A percentile compares a stretch with the other conserved stretches of the same genome.
Conservation (phyloP, 768 basidiomycete genomes). For the Tubosaeta brunneosetosa region DNA sequence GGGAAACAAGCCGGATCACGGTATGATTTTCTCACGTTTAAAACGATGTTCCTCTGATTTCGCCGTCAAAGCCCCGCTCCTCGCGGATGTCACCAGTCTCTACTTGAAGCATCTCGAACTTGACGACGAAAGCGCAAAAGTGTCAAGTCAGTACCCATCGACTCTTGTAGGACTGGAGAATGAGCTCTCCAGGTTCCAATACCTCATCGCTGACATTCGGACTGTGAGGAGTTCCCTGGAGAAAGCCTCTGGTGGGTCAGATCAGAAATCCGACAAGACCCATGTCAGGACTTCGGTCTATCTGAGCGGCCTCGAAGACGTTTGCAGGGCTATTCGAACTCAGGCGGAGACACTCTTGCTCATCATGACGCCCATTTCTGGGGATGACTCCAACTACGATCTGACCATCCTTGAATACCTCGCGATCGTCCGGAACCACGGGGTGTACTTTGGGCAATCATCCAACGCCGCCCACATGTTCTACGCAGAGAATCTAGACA, state of each 20-base stretch:
- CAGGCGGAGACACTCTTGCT: not conserved
- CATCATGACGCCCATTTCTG: not conserved
- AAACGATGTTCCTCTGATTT: not conserved
- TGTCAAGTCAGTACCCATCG: not conserved
- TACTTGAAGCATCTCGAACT: not conserved
- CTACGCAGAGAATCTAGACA: not conserved
- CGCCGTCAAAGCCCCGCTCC: not conserved
- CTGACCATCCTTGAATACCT: not conserved
- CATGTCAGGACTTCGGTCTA: not conserved
- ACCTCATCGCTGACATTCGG: not conserved
- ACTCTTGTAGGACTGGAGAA: not conserved
- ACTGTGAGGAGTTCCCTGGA: not conserved
- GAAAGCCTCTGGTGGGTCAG: no score
- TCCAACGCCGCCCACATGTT: not conserved
- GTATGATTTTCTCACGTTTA: not conserved
- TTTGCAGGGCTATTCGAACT: not conserved
- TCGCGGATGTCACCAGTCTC: not conserved
- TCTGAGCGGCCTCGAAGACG: not conserved
- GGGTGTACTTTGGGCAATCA: not conserved
- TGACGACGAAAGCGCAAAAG: not conserved
- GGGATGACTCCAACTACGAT: not conserved
- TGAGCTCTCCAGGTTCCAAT: not conserved
- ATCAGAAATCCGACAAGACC: not conserved
- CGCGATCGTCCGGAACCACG: not conserved
- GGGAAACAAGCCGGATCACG: not conserved